A percentile compares a stretch with the other conserved stretches of the same genome.
These are phyloP conservation scores for Myriosclerotinia scirpicola DNA, from an alignment of 2,329 filamentous ascomycete species.

Conservation along the genomic window DNA sequence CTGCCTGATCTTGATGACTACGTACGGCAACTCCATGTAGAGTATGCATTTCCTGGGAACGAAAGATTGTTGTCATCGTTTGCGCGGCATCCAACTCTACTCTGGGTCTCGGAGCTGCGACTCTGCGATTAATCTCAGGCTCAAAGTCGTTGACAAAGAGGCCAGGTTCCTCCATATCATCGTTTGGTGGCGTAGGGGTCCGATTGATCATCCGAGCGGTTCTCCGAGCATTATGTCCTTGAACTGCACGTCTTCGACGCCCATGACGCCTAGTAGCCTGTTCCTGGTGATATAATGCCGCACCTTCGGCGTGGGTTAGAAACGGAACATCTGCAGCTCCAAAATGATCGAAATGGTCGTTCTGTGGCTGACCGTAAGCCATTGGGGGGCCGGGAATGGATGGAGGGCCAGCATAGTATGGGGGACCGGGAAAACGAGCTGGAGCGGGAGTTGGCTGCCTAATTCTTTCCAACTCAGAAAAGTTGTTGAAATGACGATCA, in stretches of 20 bases:
- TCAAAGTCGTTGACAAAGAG: neutral
- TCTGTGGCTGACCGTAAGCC: neutral
- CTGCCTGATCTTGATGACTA: fast-evolving
- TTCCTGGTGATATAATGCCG: neutral
- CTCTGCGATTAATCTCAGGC: too few relatives aligned
- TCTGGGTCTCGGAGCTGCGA: neutral
- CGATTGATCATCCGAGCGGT: neutral
- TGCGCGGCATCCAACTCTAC: neutral
- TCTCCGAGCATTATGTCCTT: neutral
- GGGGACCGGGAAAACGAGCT: too few relatives aligned
- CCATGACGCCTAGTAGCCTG: neutral
- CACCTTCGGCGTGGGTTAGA: neutral
- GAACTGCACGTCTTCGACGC: neutral
- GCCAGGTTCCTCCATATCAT: neutral
- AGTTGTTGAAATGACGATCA: neutral
- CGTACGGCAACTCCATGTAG: neutral
- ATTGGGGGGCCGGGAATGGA: neutral
- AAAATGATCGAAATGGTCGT: neutral
- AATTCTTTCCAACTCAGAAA: too few relatives aligned
- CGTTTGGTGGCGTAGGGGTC: neutral
- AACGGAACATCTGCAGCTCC: neutral
- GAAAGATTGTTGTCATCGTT: slow-evolving; percentile 10
- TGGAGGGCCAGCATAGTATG: neutral
- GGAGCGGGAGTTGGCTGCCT: neutral
- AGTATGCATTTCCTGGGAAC: neutral